Evolutionary conservation across 2,329 filamentous ascomycete species (phyloP).

Genomic region (Talaromyces piceae): DNA sequence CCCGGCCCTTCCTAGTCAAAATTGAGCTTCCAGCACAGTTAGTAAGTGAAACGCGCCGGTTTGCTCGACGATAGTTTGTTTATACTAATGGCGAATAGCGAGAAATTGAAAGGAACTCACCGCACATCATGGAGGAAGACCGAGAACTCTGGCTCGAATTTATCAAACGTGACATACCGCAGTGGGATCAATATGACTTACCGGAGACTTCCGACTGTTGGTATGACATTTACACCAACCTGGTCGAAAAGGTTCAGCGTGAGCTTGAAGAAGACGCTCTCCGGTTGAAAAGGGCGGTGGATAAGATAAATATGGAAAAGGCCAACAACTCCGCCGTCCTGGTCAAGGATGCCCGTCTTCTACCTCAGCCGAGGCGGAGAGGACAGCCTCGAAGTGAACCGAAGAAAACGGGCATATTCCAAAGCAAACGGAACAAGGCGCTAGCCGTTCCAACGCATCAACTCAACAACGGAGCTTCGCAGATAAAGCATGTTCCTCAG

Average conservation of each 20-base stretch:
- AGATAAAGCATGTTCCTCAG: constrained; percentile 32
- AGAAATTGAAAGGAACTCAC: constrained; percentile 64
- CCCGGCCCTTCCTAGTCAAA: constrained; percentile 61
- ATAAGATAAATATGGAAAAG: constrained; percentile 52
- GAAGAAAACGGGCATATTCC: constrained; percentile 30
- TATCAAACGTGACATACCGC: constrained; percentile 69
- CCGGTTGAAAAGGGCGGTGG: constrained; percentile 50
- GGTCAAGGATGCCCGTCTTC: constrained; percentile 2
- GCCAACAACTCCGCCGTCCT: constrained; percentile 41
- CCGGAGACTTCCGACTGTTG: constrained; percentile 63
- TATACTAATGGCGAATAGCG: constrained; percentile 25
- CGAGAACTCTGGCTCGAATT: constrained; percentile 70
- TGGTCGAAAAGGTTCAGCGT: constrained; percentile 53
- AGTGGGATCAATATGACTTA: constrained; percentile 57
- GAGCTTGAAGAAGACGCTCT: constrained; percentile 53
- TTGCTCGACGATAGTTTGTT: background rate
- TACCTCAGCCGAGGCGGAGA: constrained; percentile 6
- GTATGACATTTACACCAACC: constrained; percentile 68
- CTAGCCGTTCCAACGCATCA: constrained; percentile 35
- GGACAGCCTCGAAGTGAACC: constrained; percentile 14
- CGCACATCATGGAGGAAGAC: constrained; percentile 64
- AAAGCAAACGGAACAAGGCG: constrained; percentile 28
- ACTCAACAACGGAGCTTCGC: constrained; percentile 31
- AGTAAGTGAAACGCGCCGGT: constrained; percentile 31
- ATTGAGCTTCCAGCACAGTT: constrained; percentile 70